Conservation (phyloP, 345 rosid genomes). For the Trapa incisa region DNA sequence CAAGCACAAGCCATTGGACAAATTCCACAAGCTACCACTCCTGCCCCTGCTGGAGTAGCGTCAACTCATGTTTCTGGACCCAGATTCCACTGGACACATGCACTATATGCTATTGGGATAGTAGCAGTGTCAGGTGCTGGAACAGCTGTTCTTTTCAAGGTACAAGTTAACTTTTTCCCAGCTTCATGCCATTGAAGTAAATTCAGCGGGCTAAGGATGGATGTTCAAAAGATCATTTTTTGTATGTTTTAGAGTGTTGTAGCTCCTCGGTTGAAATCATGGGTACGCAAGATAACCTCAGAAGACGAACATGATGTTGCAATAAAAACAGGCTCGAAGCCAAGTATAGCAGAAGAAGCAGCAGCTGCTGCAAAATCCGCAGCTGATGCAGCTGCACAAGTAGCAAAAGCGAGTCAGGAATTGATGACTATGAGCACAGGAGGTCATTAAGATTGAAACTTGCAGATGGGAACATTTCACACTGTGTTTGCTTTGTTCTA, state of each 20-base stretch:
- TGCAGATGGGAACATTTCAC: background rate
- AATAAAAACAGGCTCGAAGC: constrained; percentile 35
- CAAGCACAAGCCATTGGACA: constrained; percentile 45
- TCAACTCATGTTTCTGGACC: constrained; percentile 21
- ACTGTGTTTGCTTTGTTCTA: background rate
- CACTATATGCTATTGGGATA: constrained; percentile 56
- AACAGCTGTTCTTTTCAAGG: constrained; percentile 71
- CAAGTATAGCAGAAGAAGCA: constrained; percentile 81
- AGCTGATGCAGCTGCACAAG: constrained; percentile 80
- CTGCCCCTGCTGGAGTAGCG: constrained; percentile 38
- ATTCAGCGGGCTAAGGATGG: too few species aligned
- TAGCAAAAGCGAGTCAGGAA: constrained; percentile 82
- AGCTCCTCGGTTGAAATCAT: constrained; percentile 68
- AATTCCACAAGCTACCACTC: constrained; percentile 37
- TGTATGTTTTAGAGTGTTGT: constrained; percentile 42
- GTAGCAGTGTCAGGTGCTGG: constrained; percentile 88
- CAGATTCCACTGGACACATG: constrained; percentile 79
- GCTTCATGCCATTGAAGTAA: background rate
- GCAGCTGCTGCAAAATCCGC: constrained; percentile 92
- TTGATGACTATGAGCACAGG: constrained; percentile 54
- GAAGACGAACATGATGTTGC: constrained; percentile 59
- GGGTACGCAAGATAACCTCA: constrained; percentile 67
- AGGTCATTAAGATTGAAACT: constrained; percentile 27
- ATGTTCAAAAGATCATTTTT: too few species aligned
- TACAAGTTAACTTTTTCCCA: constrained; percentile 9